These are phyloP conservation scores for Rhodomyrtus psidioides DNA, from an alignment of 441 rosid species.

Conservation along the genomic window DNA sequence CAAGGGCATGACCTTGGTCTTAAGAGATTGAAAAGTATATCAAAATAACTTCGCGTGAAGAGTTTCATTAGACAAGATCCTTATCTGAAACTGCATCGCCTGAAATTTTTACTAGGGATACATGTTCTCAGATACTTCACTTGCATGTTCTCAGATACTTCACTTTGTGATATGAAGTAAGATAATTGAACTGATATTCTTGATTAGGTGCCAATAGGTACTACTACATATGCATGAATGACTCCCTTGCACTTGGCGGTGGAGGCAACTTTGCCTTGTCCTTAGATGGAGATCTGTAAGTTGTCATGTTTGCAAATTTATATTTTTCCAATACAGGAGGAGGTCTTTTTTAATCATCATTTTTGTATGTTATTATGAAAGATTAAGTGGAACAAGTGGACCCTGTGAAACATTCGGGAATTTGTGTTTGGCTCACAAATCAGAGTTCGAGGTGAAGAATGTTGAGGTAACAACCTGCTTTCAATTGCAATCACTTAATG, in stretches of 20 bases:
- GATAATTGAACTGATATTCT: background rate
- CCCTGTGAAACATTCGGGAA: slow-evolving; percentile 81
- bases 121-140: background rate
- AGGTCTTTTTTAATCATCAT: background rate
- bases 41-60: background rate
- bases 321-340: background rate
- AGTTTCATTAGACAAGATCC: background rate
- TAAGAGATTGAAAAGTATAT: background rate
- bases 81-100: background rate
- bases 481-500: background rate
- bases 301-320: slow-evolving; percentile 5
- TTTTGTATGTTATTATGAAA: slow-evolving; percentile 7
- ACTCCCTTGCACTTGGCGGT: slow-evolving; percentile 83
- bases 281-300: slow-evolving; percentile 90
- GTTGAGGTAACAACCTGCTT: slow-evolving; percentile 57
- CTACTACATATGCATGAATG: slow-evolving; percentile 78
- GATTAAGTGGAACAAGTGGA: slow-evolving; percentile 85
- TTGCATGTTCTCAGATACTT: background rate
- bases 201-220: slow-evolving; percentile 85
- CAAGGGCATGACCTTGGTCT: background rate
- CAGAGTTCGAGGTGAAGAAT: slow-evolving; percentile 64
- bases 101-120: background rate
- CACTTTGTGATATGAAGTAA: background rate
- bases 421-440: slow-evolving; percentile 64
- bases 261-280: slow-evolving; percentile 78